These are phyloP conservation scores for Pseudogymnoascus sp. DNA, from an alignment of 2,329 filamentous ascomycete genomes.

Conservation along the genomic window DNA sequence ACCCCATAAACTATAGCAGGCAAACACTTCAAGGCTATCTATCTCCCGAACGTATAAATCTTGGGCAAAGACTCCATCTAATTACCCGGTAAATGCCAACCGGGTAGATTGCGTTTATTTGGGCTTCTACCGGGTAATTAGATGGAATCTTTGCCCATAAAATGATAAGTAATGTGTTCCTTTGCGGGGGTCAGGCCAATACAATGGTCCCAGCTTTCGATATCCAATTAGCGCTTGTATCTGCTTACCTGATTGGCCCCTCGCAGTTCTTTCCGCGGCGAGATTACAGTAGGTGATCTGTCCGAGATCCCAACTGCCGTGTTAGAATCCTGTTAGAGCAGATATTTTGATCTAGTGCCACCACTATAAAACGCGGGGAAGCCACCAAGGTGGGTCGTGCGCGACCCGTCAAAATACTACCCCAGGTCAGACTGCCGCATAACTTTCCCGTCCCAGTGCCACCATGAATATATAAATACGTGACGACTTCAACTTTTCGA, in stretches of 20 bases:
- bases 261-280: conserved; percentile 2
- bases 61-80: no score
- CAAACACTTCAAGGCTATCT: neutral
- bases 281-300: neutral
- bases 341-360: neutral
- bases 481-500: neutral
- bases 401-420: neutral
- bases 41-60: neutral
- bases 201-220: neutral
- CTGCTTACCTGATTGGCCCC: neutral
- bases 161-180: neutral
- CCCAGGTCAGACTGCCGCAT: neutral
- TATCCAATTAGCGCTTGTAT: neutral
- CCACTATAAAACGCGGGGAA: conserved; percentile 1
- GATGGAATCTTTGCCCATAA: no score
- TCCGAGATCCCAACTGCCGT: neutral
- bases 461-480: neutral
- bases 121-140: no score
- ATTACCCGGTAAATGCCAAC: no score
- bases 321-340: no score
- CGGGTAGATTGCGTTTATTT: no score
- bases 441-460: neutral
- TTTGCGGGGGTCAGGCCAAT: neutral
- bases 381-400: neutral
- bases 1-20: neutral